phyloP scores from a whole-genome alignment of 306 rosid genomes.

The Luffa aegyptiaca region DNA sequence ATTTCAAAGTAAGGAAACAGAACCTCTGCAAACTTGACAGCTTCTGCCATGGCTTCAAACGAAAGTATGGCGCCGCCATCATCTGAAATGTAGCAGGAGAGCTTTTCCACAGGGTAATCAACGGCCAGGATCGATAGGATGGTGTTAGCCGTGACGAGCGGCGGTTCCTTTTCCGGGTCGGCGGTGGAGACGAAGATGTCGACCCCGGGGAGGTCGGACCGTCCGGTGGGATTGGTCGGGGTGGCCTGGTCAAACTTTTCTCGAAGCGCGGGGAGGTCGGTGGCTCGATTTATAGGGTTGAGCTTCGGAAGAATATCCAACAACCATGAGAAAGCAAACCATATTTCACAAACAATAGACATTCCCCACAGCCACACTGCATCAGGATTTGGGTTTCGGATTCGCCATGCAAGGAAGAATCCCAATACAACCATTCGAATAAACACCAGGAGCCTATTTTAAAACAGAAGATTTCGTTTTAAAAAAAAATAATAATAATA shows the following conservation, averaged over 20 bases:
- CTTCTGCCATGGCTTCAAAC: conserved; percentile 87
- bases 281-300: conserved; percentile 74
- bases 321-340: conserved; percentile 85
- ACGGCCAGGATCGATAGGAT: conserved; percentile 65
- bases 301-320: conserved; percentile 62
- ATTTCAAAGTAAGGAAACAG: background rate
- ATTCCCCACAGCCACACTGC: conserved; percentile 86
- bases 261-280: conserved; percentile 48
- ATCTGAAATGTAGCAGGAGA: conserved; percentile 63
- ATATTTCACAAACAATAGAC: conserved; percentile 72
- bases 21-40: conserved; percentile 75
- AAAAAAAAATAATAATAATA: too few species aligned
- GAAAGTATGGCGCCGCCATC: conserved; percentile 91
- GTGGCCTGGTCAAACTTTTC: conserved; percentile 64
- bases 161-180: conserved; percentile 78
- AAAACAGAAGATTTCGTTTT: background rate
- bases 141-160: conserved; percentile 80
- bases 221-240: conserved; percentile 40
- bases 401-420: conserved; percentile 45
- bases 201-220: conserved; percentile 70
- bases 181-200: conserved; percentile 73
- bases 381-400: conserved; percentile 55
- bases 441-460: conserved; percentile 41
- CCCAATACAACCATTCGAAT: conserved; percentile 34
- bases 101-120: conserved; percentile 62